phyloP scores from a whole-genome alignment of 495 filamentous ascomycete genomes.

The Tuber aestivum region DNA sequence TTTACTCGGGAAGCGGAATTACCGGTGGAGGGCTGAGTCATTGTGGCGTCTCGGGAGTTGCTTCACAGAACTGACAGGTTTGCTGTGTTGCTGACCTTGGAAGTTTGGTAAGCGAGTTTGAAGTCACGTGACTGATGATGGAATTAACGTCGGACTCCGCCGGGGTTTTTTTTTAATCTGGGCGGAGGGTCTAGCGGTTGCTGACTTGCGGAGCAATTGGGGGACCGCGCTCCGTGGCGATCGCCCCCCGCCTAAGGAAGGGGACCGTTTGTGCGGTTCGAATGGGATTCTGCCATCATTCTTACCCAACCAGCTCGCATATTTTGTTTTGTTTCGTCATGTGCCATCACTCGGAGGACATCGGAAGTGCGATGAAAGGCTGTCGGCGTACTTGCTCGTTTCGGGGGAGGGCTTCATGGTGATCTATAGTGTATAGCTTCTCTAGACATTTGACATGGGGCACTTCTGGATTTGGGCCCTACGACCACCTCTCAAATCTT shows the following conservation, averaged over 20 bases:
- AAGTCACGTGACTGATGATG: background rate
- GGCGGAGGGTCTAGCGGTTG: accelerated
- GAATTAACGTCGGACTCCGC: background rate
- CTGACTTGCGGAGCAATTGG: background rate
- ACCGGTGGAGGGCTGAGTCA: background rate
- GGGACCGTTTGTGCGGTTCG: background rate
- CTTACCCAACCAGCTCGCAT: background rate
- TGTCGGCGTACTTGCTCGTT: background rate
- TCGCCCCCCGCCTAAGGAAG: background rate
- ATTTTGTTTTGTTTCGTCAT: background rate
- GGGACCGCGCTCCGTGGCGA: background rate
- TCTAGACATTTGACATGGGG: background rate
- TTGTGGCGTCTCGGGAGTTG: background rate
- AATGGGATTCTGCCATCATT: background rate
- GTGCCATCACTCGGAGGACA: background rate
- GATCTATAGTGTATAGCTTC: background rate
- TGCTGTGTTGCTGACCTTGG: background rate
- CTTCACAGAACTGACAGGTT: background rate
- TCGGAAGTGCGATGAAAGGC: background rate
- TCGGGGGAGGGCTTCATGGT: background rate
- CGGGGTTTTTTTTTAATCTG: too few relatives aligned
- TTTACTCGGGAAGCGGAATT: background rate
- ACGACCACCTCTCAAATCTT: background rate
- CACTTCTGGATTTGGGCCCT: background rate
- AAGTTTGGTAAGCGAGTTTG: background rate